Evolutionary conservation across 768 basidiomycete species (phyloP).

Genomic region (Omphalotus guepiniiformis): DNA sequence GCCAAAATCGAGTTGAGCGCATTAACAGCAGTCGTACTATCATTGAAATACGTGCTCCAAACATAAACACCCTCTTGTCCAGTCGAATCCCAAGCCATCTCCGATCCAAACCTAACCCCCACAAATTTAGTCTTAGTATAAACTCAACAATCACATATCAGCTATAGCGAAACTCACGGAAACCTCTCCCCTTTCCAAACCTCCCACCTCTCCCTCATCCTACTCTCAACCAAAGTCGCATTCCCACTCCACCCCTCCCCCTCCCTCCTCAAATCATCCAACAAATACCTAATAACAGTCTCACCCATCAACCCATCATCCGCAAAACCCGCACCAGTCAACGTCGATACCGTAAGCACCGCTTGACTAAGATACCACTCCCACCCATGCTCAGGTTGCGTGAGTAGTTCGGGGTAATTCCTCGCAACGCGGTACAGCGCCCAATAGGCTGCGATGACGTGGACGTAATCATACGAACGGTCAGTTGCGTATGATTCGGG

Average conservation of each 20-base stretch:
- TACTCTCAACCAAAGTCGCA: conserved; percentile 40
- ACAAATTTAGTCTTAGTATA: neutral
- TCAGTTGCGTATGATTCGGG: conserved; percentile 42
- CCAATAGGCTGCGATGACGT: conserved; percentile 50
- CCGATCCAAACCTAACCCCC: conserved; percentile 45
- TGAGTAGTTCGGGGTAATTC: conserved; percentile 49
- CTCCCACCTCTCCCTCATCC: conserved; percentile 41
- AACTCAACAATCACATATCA: too few relatives aligned
- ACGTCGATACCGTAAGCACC: conserved; percentile 39
- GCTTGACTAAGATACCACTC: conserved; percentile 57
- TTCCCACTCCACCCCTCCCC: conserved; percentile 47
- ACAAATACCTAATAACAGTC: conserved; percentile 42
- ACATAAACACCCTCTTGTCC: conserved; percentile 56
- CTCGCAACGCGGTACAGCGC: conserved; percentile 53
- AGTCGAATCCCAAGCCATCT: conserved; percentile 55
- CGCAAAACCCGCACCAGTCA: conserved; percentile 46
- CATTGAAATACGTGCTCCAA: conserved; percentile 53
- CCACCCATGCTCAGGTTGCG: conserved; percentile 44
- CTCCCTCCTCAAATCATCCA: conserved; percentile 49
- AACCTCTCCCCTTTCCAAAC: conserved; percentile 45
- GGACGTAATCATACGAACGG: conserved; percentile 51
- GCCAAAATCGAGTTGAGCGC: conserved; percentile 53
- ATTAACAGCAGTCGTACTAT: conserved; percentile 45
- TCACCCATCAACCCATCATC: conserved; percentile 54
- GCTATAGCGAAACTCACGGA: conserved; percentile 33